A percentile compares a stretch with the other conserved stretches of the same genome.
Evolutionary conservation across 495 filamentous ascomycete genomes (phyloP).

Genomic region (Aspergillus affinis): DNA sequence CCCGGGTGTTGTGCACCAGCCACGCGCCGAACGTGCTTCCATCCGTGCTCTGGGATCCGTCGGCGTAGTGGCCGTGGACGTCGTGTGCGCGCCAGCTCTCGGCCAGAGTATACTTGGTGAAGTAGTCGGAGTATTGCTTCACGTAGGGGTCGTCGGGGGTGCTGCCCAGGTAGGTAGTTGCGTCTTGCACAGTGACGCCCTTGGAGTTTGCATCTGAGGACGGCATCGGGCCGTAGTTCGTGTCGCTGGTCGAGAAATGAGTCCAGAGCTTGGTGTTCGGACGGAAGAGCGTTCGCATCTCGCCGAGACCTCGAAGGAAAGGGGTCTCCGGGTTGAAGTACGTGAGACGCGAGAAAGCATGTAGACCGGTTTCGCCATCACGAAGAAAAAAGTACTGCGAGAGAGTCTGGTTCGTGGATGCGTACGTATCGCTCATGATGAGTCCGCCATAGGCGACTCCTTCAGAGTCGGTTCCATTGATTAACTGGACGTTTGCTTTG

Average conservation of each 20-base stretch:
- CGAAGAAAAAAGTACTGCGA: constrained; percentile 1
- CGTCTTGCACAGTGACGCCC: background rate
- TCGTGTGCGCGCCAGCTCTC: constrained; percentile 1
- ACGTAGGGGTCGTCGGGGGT: background rate
- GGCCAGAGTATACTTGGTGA: background rate
- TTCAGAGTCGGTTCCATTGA: background rate
- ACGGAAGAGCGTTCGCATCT: background rate
- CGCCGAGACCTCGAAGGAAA: background rate
- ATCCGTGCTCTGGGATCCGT: background rate
- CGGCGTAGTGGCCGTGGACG: background rate
- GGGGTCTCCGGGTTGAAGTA: background rate
- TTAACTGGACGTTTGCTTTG: background rate
- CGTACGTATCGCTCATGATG: background rate
- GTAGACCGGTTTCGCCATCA: background rate
- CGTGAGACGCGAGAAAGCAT: background rate
- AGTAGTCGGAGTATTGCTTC: constrained; percentile 2
- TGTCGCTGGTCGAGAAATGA: background rate
- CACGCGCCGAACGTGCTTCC: background rate
- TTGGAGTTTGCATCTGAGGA: background rate
- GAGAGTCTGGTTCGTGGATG: background rate
- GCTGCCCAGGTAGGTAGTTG: background rate
- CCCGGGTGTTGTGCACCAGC: constrained; percentile 1
- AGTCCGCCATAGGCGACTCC: background rate
- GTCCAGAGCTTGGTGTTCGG: constrained; percentile 1
- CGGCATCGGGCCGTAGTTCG: background rate